Evolutionary conservation across 75 land plant genomes (phyloP).

Genomic region (Larix kaempferi): DNA sequence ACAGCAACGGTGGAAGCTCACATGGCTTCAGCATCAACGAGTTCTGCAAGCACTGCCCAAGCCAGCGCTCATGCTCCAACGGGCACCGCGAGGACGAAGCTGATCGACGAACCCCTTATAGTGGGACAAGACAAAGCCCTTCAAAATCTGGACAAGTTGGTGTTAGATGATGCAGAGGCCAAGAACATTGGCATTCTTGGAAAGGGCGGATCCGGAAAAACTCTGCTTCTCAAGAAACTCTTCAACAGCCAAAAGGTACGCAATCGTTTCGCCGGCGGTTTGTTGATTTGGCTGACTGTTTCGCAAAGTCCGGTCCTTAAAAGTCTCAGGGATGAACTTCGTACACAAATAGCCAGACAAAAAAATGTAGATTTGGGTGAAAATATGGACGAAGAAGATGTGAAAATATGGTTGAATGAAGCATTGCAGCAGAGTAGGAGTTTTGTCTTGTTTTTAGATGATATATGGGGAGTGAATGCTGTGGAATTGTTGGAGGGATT

Average conservation of each 20-base stretch:
- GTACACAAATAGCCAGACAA: not conserved
- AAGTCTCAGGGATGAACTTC: no score
- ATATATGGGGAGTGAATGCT: no score
- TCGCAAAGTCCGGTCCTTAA: not conserved
- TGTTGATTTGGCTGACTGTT: not conserved
- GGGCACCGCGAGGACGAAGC: not conserved
- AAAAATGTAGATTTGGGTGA: not conserved
- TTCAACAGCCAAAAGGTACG: not conserved
- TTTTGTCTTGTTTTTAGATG: no score
- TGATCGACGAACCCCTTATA: not conserved
- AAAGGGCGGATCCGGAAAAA: not conserved
- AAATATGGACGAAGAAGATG: not conserved
- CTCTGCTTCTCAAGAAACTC: not conserved
- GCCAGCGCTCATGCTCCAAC: not conserved
- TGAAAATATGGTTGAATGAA: not conserved
- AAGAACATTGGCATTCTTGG: not conserved
- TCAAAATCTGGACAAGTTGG: no score
- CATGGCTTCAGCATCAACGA: not conserved
- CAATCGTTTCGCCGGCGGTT: not conserved
- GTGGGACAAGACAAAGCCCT: not conserved
- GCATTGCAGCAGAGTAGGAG: no score
- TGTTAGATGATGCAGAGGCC: not conserved
- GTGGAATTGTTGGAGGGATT: not conserved
- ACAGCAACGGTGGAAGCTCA: not conserved
- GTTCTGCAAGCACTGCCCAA: not conserved